Evolutionary conservation across 495 filamentous ascomycete species (phyloP), one percentile per base, ranked within the genome.

Genomic region (Penicillium salamii): DNA sequence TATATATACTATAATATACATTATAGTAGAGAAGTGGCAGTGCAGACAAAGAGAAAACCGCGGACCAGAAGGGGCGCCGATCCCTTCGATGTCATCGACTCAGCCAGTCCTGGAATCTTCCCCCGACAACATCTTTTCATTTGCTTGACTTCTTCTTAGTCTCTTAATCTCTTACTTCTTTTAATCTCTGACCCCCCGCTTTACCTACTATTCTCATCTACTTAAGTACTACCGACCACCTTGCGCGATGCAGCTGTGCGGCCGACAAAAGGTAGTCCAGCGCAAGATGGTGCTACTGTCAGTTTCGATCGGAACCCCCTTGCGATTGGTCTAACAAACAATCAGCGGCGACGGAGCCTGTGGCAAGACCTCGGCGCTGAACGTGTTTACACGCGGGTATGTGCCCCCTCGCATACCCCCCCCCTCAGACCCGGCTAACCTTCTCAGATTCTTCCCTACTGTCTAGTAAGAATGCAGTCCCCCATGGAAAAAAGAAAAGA

Each of bases 341-440:
- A 38, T 58, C 59, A 95, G 89, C 67, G 93, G 93, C 57, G 93
- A 98, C 70, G 93, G 93, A 77, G 93, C 93, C 54, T 96, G 89
- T 68, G 93, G 93, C 62, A 98, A 98, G 77, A 98, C 93, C 43
- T 97, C 91, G 37, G 76, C 97, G 53, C 70, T 98, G 69, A 98
- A 98, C 69, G 93, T 98, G 55, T 98, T 98, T 71, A 98, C 93
- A 45, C 86, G 93, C 87, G 93, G 93, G 88, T 95, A 74, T 57
- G 80, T 49, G 44, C 28, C 49, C 37, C 42, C 47, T 55, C 46
- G 50, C 48, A 18, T 54, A 19, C 18, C 44, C 43, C 28, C 44
- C 43, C 28, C 50, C 42, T 35, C 46, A 42, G 46, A 38, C 42
- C 38, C 24, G 28, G 46, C 68, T 68, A 59, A 71, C 33, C 5